Evolutionary conservation across 202 grass and related monocot genomes (phyloP).

Genomic region (Panicum virgatum): DNA sequence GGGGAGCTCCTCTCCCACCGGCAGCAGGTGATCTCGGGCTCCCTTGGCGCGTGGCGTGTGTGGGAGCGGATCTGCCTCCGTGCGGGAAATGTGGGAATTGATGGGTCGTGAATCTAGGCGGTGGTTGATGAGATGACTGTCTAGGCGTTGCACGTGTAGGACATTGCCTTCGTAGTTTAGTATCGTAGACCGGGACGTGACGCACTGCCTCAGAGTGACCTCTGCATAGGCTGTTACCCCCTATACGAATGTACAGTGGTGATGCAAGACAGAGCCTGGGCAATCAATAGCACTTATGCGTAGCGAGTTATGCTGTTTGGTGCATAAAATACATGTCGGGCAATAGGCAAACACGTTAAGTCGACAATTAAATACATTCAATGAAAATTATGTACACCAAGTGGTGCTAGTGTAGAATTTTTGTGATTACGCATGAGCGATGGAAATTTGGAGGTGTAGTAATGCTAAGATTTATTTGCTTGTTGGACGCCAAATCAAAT

Average conservation of each 20-base stretch:
- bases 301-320: not conserved
- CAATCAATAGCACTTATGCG: not conserved
- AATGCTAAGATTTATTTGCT: not conserved
- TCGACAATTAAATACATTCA: not conserved
- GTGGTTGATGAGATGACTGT: conserved; percentile 11
- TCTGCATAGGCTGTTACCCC: conserved; percentile 8
- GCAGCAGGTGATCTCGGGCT: conserved; percentile 67
- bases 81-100: conserved; percentile 20
- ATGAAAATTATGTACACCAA: not conserved
- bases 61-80: conserved; percentile 29
- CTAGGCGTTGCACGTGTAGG: not conserved
- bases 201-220: not conserved
- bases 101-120: conserved; percentile 37
- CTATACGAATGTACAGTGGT: not conserved
- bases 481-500: conserved; percentile 33
- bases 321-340: not conserved
- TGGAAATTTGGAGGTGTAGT: not conserved
- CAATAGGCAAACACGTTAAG: not conserved
- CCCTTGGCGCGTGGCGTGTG: not conserved
- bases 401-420: not conserved
- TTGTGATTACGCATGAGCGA: not conserved
- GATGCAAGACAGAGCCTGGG: conserved; percentile 19
- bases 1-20: conserved; percentile 66
- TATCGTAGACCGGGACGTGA: not conserved
- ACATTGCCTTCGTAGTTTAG: conserved; percentile 3